These are phyloP conservation scores for Gyromitra esculenta DNA, from an alignment of 2,329 filamentous ascomycete species.

Conservation along the genomic window DNA sequence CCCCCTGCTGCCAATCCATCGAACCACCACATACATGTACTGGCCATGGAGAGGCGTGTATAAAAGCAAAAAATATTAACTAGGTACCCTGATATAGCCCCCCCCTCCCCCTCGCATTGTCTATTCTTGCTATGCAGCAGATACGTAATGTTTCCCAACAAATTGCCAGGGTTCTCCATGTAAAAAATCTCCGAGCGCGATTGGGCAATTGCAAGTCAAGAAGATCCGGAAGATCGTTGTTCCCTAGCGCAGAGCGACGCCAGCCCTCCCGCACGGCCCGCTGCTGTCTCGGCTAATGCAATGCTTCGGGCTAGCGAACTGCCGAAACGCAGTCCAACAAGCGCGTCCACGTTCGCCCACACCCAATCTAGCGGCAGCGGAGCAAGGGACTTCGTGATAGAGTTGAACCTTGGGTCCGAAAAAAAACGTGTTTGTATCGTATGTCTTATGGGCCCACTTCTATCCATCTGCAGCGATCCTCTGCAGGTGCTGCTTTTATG, in stretches of 20 bases:
- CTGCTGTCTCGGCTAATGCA: conserved; percentile 6
- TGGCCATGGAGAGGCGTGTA: not conserved
- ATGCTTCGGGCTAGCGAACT: not conserved
- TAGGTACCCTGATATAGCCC: not conserved
- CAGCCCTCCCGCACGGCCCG: conserved; percentile 16
- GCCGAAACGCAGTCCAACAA: not conserved
- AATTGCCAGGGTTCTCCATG: not conserved
- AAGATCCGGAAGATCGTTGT: conserved; percentile 5
- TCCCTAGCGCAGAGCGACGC: not conserved
- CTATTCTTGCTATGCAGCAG: not conserved
- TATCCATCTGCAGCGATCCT: not conserved
- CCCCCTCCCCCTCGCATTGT: conserved; percentile 4
- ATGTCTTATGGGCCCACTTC: not conserved
- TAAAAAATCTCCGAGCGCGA: conserved; percentile 6
- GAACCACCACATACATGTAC: not conserved
- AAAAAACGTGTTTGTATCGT: not conserved
- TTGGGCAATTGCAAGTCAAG: not conserved
- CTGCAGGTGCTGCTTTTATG: not conserved
- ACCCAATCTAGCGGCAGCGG: not conserved
- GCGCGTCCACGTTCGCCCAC: not conserved
- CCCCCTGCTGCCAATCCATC: conserved; percentile 12
- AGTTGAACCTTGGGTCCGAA: not conserved
- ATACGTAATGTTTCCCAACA: conserved; percentile 6
- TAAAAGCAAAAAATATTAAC: conserved; percentile 2
- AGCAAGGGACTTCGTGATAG: too few species aligned